A percentile compares a stretch with the other conserved stretches of the same genome.
These are phyloP conservation scores for Aspergillus fischeri DNA, from an alignment of 2,329 filamentous ascomycete species.

Conservation along the genomic window DNA sequence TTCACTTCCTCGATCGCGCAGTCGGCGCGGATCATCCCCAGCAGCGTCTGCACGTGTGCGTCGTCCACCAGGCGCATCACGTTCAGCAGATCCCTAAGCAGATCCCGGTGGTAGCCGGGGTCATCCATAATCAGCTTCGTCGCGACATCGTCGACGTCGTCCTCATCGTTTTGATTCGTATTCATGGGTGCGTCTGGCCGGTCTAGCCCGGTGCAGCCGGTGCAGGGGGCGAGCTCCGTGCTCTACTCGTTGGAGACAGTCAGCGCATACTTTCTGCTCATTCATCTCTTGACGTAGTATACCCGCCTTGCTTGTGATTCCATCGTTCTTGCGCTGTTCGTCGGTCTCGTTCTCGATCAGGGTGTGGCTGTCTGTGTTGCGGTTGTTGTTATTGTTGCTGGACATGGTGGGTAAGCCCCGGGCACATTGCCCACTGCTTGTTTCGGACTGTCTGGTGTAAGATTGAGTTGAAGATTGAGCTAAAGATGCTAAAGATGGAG, in stretches of 20 bases:
- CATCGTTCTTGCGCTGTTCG: background rate
- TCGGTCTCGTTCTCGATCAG: too few species aligned
- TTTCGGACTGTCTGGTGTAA: too few species aligned
- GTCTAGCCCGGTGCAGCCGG: background rate
- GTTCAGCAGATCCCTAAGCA: slow-evolving; percentile 25
- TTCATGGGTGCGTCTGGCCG: background rate
- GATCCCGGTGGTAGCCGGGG: slow-evolving; percentile 22
- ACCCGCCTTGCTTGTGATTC: background rate
- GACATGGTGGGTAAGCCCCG: too few species aligned
- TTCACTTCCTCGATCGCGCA: slow-evolving; percentile 23
- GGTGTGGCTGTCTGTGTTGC: too few species aligned
- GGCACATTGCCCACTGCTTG: too few species aligned
- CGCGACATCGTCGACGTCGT: background rate
- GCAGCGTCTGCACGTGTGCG: slow-evolving; percentile 14
- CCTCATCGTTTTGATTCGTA: background rate
- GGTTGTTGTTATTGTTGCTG: too few species aligned
- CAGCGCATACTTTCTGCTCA: background rate
- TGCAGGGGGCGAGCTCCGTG: background rate
- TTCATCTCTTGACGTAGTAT: background rate
- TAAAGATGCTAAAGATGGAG: too few species aligned
- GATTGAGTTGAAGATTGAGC: too few species aligned
- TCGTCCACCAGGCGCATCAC: slow-evolving; percentile 21
- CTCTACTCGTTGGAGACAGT: background rate
- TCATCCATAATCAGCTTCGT: background rate
- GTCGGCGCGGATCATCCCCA: slow-evolving; percentile 25